Conservation (phyloP, 352 stramenopile genomes). For the Phytophthora cajani region DNA sequence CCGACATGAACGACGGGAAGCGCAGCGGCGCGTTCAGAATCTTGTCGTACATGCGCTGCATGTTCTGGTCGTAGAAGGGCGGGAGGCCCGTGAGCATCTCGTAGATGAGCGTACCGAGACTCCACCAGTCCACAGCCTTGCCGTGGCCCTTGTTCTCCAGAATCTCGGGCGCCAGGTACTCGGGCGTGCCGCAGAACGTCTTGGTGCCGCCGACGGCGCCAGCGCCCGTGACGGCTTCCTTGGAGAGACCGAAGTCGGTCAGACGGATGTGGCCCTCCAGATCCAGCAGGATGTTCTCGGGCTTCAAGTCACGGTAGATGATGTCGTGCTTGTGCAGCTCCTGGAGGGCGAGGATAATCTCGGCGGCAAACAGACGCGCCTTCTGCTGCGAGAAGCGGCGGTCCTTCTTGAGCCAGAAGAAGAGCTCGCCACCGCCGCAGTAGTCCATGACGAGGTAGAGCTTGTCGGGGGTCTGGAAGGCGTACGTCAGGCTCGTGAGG, state of each 20-base stretch:
- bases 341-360: slow-evolving; percentile 94
- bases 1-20: slow-evolving; percentile 92
- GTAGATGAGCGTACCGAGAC: slow-evolving; percentile 94
- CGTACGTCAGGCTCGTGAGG: slow-evolving; percentile 86
- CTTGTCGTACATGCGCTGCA: slow-evolving; percentile 95
- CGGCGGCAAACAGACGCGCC: slow-evolving; percentile 91
- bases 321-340: slow-evolving; percentile 95
- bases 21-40: slow-evolving; percentile 92
- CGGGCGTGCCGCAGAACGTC: slow-evolving; percentile 94
- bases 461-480: slow-evolving; percentile 93
- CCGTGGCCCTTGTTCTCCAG: slow-evolving; percentile 94
- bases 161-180: slow-evolving; percentile 96
- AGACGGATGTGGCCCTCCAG: slow-evolving; percentile 94
- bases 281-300: slow-evolving; percentile 96
- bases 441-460: slow-evolving; percentile 96
- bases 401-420: slow-evolving; percentile 96
- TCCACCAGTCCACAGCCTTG: slow-evolving; percentile 92
- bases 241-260: slow-evolving; percentile 96
- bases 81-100: slow-evolving; percentile 93
- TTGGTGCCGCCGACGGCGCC: slow-evolving; percentile 84
- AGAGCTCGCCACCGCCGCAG: slow-evolving; percentile 94
- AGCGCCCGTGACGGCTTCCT: slow-evolving; percentile 90
- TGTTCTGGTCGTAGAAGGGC: slow-evolving; percentile 95
- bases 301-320: slow-evolving; percentile 97
- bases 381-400: slow-evolving; percentile 93